These are phyloP conservation scores for Spinacia oleracea DNA, from an alignment of 179 eudicot species.

Conservation along the genomic window DNA sequence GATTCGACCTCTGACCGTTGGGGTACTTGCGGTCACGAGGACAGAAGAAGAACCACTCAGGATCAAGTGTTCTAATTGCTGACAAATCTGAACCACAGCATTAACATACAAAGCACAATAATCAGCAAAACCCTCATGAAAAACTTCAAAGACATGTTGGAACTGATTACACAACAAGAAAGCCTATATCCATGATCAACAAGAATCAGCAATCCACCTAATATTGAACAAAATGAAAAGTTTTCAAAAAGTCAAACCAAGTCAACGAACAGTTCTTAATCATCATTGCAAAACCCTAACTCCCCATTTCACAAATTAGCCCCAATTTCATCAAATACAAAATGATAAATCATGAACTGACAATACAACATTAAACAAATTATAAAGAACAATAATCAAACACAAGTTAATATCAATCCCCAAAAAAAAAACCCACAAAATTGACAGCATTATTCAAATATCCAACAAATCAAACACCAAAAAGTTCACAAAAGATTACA, in stretches of 20 bases:
- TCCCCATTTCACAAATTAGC: constrained; percentile 21
- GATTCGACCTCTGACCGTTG: constrained; percentile 79
- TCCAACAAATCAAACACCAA: constrained; percentile 12
- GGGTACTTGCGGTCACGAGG: constrained; percentile 94
- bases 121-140: constrained; percentile 8
- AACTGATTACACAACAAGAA: background rate
- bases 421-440: constrained; percentile 7
- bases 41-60: constrained; percentile 94
- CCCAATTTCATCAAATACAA: constrained; percentile 17
- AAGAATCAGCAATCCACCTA: background rate
- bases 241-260: background rate
- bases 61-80: constrained; percentile 56
- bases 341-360: background rate
- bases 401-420: background rate
- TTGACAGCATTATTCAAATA: background rate
- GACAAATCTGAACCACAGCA: constrained; percentile 56
- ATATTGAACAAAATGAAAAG: background rate
- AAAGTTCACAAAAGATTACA: background rate
- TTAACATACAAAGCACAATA: constrained; percentile 8
- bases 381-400: no score
- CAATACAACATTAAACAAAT: background rate
- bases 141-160: background rate
- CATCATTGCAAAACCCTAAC: constrained; percentile 13
- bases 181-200: constrained; percentile 1
- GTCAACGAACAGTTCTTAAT: background rate